Conservation (phyloP, 1,284 basidiomycete genomes). For the Neolentinus lepideus region DNA sequence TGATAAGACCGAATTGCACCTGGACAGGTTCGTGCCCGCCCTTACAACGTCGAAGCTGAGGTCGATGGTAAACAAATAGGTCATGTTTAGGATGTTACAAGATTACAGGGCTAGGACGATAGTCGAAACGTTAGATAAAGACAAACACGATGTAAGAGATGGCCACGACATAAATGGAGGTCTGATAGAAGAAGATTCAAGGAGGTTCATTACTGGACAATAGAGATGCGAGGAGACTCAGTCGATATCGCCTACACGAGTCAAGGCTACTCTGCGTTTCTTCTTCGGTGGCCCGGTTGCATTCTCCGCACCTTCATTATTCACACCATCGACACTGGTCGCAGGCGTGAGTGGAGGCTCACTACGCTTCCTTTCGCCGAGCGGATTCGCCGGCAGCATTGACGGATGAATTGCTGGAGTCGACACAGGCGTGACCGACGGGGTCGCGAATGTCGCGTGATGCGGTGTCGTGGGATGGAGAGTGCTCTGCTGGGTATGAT, state of each 20-base stretch:
- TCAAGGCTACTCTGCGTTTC: conserved; percentile 81
- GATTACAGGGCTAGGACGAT: no score
- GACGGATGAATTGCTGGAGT: conserved; percentile 33
- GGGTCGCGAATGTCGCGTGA: conserved; percentile 45
- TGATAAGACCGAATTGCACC: no score
- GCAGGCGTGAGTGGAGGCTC: conserved; percentile 47
- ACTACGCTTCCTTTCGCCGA: conserved; percentile 43
- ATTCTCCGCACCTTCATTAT: conserved; percentile 5
- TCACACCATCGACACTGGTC: conserved; percentile 34
- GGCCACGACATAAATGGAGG: no score
- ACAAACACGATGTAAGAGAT: no score
- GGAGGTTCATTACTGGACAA: neutral
- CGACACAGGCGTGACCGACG: conserved; percentile 24
- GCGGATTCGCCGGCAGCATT: conserved; percentile 25
- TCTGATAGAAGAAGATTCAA: neutral
- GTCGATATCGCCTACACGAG: conserved; percentile 58
- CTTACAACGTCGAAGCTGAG: no score
- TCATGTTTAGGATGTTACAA: no score
- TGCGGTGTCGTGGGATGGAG: conserved; percentile 85
- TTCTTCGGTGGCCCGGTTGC: conserved; percentile 62
- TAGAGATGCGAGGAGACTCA: conserved; percentile 15
- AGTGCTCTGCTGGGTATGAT: conserved; percentile 84
- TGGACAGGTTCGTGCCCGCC: no score
- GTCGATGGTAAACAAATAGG: no score
- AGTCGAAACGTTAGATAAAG: no score